Base-by-base conservation (phyloP, 2,329 filamentous ascomycete genomes). In the Ceratocystis ficicola region DNA sequence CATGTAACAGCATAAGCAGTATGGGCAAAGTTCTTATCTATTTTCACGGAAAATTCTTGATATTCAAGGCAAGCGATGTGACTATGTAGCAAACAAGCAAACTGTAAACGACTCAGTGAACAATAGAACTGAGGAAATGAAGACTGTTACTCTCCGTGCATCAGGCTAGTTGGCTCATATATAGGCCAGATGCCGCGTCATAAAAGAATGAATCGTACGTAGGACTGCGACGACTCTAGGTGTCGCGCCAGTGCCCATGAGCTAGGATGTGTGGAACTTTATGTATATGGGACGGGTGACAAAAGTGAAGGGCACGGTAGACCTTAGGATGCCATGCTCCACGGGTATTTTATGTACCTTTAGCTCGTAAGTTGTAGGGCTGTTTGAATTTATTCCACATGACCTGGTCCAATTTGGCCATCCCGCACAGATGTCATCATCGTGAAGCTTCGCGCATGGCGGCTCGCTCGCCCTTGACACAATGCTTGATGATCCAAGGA, bases 401-500 rank as follows among this genome's bases (percentile, higher is more conserved):
- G 52, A 17, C 17, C 22, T 57, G 52, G 15, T 30, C 22, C 10
- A 20, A n/a, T 69, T 73, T 30, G 15, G 55, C 61, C 70, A 66
- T 46, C 30, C 46, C 44, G 8, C 30, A 17, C 57, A 44, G 10
- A 28, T 41, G 4, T 41, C 32, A 65, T 59, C 52, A 65, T 30
- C 64, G 50, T 65, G 72, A 72, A 73, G 77, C 80, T 70, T 83
- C 83, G 67, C 78, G 78, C 72, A 79, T 81, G 46, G 77, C 71
- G 5, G 78, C 78, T 65, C 80, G 76, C 72, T 83, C 80, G n/a
- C 81, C 80, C 76, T 83, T 85, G 69, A 87, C 81, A 75, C 93
- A 97, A 76, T 97, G 90, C 80, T 96, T 97, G 70, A 96, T 75
- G 72, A 99, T 96, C 94, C 94, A 99, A 20, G 94, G 93, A 75